Evolutionary conservation across 352 stramenopile species (phyloP), one percentile per base, ranked within the genome.

Genomic region (Globisporangium canariense): DNA sequence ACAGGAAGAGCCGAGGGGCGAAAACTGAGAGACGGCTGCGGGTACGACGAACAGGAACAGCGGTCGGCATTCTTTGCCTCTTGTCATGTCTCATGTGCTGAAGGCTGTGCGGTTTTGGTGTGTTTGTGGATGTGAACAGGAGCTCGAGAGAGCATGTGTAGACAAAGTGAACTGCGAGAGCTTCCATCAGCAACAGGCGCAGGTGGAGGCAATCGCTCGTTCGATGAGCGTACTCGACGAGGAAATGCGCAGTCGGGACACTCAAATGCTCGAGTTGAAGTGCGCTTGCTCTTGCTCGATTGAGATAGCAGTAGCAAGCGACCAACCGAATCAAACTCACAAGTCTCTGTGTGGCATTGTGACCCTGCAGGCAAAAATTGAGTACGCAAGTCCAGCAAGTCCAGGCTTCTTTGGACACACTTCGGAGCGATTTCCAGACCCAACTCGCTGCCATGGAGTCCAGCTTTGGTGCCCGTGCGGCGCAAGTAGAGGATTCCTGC

Each of bases 191-290:
- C 75, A 83, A 13, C 66, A 78, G 22, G 51, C 60, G 53, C 72
- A 85, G 25, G 59, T 88, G 43, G 77, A 86, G 45, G 66, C 64
- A 13, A 60, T 87, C n/a, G 73, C 70, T 18, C 67, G 71, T 4
- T 73, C 71, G 2, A 57, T 88, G 14, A 85, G 86, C 25, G 57
- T 61, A 1, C 74, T 88, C 20, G 79, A 71, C 41, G 75, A 88
- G 13, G 71, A 85, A 62, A 62, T 83, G 49, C 71, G 68, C 43
- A 58, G 54, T 50, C 66, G 32, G 20, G 46, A 69, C 4, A 41
- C 40, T 2, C 53, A 60, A 36, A 59, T 58, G 55, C 58, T 51
- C 47, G 62, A 64, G n/a, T 65, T 38, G 4, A 51, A 64, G 59
- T 64, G 34, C 20, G 59, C 56, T 20, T 20, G 32, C 22, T 40